Base-by-base conservation (phyloP, 2,329 filamentous ascomycete species). In the Fonsecaea monophora region DNA sequence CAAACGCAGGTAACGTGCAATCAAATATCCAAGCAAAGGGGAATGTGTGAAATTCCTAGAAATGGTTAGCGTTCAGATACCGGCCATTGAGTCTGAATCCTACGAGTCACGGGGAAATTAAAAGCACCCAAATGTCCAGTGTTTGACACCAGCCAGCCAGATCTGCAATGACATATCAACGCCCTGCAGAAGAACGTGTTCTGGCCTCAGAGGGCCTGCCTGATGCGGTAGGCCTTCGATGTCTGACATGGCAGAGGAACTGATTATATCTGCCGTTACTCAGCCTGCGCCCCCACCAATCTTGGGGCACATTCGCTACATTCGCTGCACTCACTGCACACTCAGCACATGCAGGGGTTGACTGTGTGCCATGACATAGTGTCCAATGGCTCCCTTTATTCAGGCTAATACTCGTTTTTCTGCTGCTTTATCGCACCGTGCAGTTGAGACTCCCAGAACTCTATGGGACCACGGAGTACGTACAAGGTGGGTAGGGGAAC, bases 211-310 rank as follows among this genome's bases (percentile, higher is more conserved):
- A 2, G 38, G 40, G 40, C 40, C 30, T 21, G 30, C 40, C 40
- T 12, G 18, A 60, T 15, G 21, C 5, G 40, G 57, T 34, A 50
- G 57, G 38, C 40, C 8, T 13, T 21, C 13, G 21, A 35, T 60
- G 5, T 34, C 18, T 48, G 40, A 12, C 40, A 37, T 4, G 57
- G 30, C 38, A 34, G 25, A 25, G 25, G 13, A 18, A 40, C 30
- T 45, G 57, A 50, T 60, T 60, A 50, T 34, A 25, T 30, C 13
- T 15, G 18, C 34, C 34, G 18, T 60, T 15, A 50, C 57, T 60
- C 57, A 60, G 57, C 57, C 57, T 35, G n/a, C 40, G 13, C 25
- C 21, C 56, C 37, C 40, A n/a, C 38, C 57, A n/a, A 48, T 37
- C 25, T 8, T 50, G 21, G 38, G 18, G 25, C 30, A n/a, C 13